A percentile compares a stretch with the other conserved stretches of the same genome.
Evolutionary conservation across 2,329 filamentous ascomycete genomes (phyloP).

Genomic region (Leptographium procerum): DNA sequence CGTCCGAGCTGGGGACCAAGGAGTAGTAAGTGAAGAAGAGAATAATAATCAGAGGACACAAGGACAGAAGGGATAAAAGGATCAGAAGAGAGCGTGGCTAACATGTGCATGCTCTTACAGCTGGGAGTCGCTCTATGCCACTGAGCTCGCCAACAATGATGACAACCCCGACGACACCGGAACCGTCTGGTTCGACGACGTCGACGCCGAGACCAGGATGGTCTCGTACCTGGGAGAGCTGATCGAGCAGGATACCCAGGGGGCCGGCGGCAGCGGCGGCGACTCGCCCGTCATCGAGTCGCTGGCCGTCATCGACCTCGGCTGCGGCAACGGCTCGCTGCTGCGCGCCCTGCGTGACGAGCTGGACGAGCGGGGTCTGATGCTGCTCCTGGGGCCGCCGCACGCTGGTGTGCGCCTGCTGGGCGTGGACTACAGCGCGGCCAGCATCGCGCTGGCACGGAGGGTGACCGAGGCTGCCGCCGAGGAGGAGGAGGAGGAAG

Average conservation of each 20-base stretch:
- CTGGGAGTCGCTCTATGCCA: slow-evolving; percentile 65
- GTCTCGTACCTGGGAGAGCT: slow-evolving; percentile 49
- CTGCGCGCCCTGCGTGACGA: slow-evolving; percentile 65
- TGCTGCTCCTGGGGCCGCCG: no score
- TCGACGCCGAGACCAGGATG: slow-evolving; percentile 73
- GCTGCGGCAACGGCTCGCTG: slow-evolving; percentile 87
- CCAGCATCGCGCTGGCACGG: slow-evolving; percentile 63
- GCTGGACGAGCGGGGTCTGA: slow-evolving; percentile 10
- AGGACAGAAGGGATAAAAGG: no score
- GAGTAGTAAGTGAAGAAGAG: slow-evolving; percentile 74
- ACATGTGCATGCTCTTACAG: slow-evolving; percentile 33
- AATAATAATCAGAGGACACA: background rate
- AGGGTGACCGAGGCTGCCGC: slow-evolving; percentile 47
- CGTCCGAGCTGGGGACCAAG: slow-evolving; percentile 74
- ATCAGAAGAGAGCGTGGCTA: background rate
- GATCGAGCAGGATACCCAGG: slow-evolving; percentile 35
- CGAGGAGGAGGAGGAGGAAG: slow-evolving; percentile 9
- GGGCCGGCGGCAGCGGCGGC: slow-evolving; percentile 1
- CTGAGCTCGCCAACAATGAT: slow-evolving; percentile 60
- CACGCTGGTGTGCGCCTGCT: slow-evolving; percentile 58
- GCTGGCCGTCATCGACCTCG: slow-evolving; percentile 66
- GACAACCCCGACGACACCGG: slow-evolving; percentile 67
- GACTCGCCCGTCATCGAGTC: no score
- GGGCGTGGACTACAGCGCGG: slow-evolving; percentile 77
- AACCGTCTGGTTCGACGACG: slow-evolving; percentile 94